phyloP scores from a whole-genome alignment of 2,329 filamentous ascomycete species.

The Paraconiothyrium sp. region DNA sequence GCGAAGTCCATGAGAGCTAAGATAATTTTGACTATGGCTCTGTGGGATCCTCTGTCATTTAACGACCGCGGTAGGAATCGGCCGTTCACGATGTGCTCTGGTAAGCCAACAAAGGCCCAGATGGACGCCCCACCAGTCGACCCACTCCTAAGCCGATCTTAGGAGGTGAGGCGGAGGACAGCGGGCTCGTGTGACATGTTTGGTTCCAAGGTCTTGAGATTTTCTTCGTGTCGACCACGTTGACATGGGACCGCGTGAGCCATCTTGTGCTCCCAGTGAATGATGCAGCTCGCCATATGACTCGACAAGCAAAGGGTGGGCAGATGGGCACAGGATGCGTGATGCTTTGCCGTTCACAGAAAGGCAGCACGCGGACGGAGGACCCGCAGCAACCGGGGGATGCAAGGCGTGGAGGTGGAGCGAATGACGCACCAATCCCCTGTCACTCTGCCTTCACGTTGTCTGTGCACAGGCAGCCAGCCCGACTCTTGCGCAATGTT shows the following conservation, averaged over 20 bases:
- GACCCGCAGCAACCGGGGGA: background rate
- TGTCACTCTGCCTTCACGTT: conserved; percentile 1
- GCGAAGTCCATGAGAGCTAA: background rate
- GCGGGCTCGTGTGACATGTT: conserved; percentile 1
- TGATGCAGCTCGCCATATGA: background rate
- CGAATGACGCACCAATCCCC: conserved; percentile 10
- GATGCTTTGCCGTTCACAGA: background rate
- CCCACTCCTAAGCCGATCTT: background rate
- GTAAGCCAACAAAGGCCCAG: background rate
- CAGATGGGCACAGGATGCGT: background rate
- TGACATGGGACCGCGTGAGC: background rate
- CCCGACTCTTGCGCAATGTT: conserved; percentile 4
- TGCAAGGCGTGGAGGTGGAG: background rate
- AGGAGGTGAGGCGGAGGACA: conserved; percentile 4
- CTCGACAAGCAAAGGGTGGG: background rate
- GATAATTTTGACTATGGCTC: background rate
- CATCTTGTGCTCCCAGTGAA: background rate
- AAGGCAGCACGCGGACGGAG: background rate
- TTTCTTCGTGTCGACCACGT: background rate
- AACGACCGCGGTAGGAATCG: background rate
- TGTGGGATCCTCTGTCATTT: background rate
- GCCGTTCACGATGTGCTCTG: background rate
- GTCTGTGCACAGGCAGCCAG: conserved; percentile 6
- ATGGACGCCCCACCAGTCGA: background rate
- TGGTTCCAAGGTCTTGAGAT: background rate